These are phyloP conservation scores for Thelonectria rubi DNA, from an alignment of 2,329 filamentous ascomycete genomes.

Conservation along the genomic window DNA sequence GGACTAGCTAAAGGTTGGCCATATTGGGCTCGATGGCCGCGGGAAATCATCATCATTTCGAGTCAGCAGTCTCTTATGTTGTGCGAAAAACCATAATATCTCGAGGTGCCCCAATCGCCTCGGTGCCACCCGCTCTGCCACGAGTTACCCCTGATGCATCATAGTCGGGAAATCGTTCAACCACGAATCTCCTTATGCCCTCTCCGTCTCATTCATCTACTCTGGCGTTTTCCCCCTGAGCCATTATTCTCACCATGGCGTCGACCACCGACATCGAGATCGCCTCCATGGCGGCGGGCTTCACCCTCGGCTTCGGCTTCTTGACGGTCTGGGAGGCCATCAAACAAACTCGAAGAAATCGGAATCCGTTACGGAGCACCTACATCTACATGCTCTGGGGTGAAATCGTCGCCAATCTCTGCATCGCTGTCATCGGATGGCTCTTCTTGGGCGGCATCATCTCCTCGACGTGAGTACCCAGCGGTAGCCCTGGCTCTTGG, in stretches of 20 bases:
- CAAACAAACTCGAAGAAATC: conserved; percentile 52
- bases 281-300: conserved; percentile 45
- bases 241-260: conserved; percentile 17
- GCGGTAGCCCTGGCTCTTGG: not conserved
- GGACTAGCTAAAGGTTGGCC: not conserved
- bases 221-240: not conserved
- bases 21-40: not conserved
- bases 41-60: too few relatives aligned
- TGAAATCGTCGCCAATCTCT: conserved; percentile 52
- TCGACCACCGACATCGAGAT: conserved; percentile 41
- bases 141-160: too few relatives aligned
- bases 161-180: too few relatives aligned
- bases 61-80: too few relatives aligned
- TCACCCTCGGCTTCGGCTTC: conserved; percentile 53
- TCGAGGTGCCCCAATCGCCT: too few relatives aligned
- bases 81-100: too few relatives aligned
- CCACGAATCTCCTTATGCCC: not conserved
- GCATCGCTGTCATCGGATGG: conserved; percentile 52
- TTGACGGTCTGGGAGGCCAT: conserved; percentile 52
- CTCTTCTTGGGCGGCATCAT: conserved; percentile 51
- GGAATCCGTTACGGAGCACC: conserved; percentile 45
- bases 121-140: too few relatives aligned
- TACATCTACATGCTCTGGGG: conserved; percentile 59
- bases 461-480: conserved; percentile 38
- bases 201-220: not conserved